Conservation (phyloP, 2,329 filamentous ascomycete species). For the Fusarium pseudograminearum region DNA sequence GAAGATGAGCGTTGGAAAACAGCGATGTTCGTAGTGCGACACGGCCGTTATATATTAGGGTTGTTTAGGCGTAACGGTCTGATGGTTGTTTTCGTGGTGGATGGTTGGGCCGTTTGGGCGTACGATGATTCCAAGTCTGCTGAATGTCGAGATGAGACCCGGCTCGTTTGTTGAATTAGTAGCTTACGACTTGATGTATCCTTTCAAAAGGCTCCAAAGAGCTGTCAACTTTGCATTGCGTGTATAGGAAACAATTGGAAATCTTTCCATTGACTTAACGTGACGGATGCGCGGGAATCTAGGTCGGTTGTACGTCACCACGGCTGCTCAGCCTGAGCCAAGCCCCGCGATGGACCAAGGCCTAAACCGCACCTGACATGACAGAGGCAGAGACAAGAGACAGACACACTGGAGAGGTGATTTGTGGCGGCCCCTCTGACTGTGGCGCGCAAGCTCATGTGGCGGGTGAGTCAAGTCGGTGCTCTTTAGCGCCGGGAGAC, state of each 20-base stretch:
- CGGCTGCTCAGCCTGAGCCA: slow-evolving; percentile 38
- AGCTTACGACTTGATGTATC: background rate
- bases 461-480: slow-evolving; percentile 2
- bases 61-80: slow-evolving; percentile 17
- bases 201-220: slow-evolving; percentile 16
- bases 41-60: slow-evolving; percentile 18
- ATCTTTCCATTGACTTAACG: slow-evolving; percentile 2
- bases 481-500: slow-evolving; percentile 5
- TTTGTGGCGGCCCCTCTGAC: slow-evolving; percentile 10
- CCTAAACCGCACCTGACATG: slow-evolving; percentile 24
- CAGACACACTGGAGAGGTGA: slow-evolving; percentile 1
- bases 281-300: slow-evolving; percentile 23
- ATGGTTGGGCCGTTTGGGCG: slow-evolving; percentile 10
- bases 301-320: slow-evolving; percentile 37
- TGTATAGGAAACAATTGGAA: slow-evolving; percentile 9
- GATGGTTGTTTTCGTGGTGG: slow-evolving; percentile 15
- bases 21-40: slow-evolving; percentile 14
- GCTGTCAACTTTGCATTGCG: slow-evolving; percentile 24
- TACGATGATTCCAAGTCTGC: background rate
- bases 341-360: slow-evolving; percentile 24
- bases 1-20: slow-evolving; percentile 1
- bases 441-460: slow-evolving; percentile 1
- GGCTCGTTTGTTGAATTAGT: background rate
- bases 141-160: background rate
- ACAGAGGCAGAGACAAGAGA: background rate